phyloP scores from a whole-genome alignment of 805 yeast species.

The Pichia deserticola region DNA sequence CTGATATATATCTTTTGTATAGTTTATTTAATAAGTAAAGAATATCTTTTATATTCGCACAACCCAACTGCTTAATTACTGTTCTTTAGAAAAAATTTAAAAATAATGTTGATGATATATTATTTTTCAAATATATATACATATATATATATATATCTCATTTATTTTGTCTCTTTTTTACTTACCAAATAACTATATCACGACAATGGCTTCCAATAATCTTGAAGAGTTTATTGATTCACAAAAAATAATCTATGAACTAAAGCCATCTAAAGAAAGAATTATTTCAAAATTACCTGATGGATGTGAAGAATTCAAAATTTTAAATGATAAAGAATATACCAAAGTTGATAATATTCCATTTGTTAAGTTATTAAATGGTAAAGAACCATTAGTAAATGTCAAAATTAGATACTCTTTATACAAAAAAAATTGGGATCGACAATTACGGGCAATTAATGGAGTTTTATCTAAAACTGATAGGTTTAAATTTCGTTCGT shows the following conservation, averaged over 20 bases:
- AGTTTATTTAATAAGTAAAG: no score
- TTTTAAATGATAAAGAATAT: neutral
- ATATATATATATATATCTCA: no score
- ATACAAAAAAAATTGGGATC: slow-evolving; percentile 33
- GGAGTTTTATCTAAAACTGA: slow-evolving; percentile 28
- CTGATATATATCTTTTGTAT: no score
- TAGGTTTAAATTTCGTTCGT: slow-evolving; percentile 28
- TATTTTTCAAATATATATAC: no score
- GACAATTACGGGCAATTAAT: slow-evolving; percentile 26
- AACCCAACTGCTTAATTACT: no score
- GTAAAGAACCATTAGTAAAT: slow-evolving; percentile 34
- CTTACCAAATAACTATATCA: no score
- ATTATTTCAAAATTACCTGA: neutral
- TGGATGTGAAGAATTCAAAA: slow-evolving; percentile 7
- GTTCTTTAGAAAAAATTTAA: no score
- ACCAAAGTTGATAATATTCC: slow-evolving; percentile 24
- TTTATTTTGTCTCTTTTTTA: no score
- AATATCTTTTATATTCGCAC: no score
- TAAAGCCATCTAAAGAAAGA: slow-evolving; percentile 9
- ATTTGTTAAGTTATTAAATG: slow-evolving; percentile 36
- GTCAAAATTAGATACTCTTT: slow-evolving; percentile 34
- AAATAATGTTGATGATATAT: no score
- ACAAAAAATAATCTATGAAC: slow-evolving; percentile 27
- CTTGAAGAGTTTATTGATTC: slow-evolving; percentile 21
- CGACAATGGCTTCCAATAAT: neutral